These are phyloP conservation scores for Plasmodium blacklocki DNA, from an alignment of 169 alveolate genomes.

Conservation along the genomic window DNA sequence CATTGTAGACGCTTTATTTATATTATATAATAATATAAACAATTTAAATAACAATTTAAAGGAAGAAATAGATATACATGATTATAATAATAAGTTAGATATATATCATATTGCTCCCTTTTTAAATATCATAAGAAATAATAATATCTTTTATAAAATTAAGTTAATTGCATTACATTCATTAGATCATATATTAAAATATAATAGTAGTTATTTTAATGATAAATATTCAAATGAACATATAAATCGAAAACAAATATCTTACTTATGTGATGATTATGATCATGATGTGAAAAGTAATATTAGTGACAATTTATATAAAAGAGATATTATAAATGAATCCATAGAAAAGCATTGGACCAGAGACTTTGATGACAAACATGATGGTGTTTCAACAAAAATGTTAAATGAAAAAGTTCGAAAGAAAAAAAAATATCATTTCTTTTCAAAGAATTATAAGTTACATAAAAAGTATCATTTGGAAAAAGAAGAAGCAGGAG, in stretches of 20 bases:
- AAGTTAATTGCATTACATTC: conserved; percentile 67
- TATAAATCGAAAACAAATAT: conserved; percentile 5
- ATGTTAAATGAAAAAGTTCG: conserved; percentile 64
- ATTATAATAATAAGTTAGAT: conserved; percentile 65
- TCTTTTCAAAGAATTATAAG: conserved; percentile 49
- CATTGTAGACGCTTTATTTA: conserved; percentile 69
- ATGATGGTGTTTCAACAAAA: conserved; percentile 13
- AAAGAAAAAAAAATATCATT: conserved; percentile 49
- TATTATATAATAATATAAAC: conserved; percentile 64
- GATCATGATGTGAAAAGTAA: not conserved
- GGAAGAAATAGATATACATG: conserved; percentile 35
- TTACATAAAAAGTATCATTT: conserved; percentile 19
- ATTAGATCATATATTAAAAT: conserved; percentile 66
- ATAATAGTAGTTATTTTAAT: conserved; percentile 39
- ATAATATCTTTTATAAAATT: conserved; percentile 68
- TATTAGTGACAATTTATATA: not conserved
- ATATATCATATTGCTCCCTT: conserved; percentile 76
- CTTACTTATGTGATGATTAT: conserved; percentile 16
- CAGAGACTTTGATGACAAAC: conserved; percentile 24
- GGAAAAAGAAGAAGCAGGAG: conserved; percentile 58
- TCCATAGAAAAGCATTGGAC: not conserved
- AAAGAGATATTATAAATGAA: conserved; percentile 1
- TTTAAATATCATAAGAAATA: conserved; percentile 74
- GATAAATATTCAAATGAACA: conserved; percentile 11
- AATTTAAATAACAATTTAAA: conserved; percentile 52